Conservation (phyloP, 768 basidiomycete genomes). For the Suillus occidentalis region DNA sequence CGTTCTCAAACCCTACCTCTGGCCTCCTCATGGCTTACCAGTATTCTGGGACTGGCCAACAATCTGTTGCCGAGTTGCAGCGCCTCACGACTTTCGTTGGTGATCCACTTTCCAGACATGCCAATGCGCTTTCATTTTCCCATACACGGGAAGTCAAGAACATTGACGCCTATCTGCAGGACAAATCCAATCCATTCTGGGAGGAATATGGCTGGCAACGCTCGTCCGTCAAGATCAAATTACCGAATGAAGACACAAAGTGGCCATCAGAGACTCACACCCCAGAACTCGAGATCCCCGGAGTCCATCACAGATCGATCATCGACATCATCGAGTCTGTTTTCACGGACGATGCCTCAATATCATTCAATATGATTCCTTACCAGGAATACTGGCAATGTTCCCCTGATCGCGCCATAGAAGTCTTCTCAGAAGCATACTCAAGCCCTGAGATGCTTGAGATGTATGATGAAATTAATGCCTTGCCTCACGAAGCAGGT, state of each 20-base stretch:
- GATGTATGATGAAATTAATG: background rate
- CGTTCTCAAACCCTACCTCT: conserved; percentile 22
- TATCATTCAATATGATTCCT: conserved; percentile 7
- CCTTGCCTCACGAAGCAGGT: conserved; percentile 5
- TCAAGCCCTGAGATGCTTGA: background rate
- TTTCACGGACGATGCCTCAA: background rate
- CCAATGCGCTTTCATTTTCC: conserved; percentile 22
- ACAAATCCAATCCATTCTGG: conserved; percentile 13
- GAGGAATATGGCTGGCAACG: conserved; percentile 22
- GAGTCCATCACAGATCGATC: background rate
- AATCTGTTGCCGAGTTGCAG: conserved; percentile 29
- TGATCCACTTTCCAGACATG: conserved; percentile 20
- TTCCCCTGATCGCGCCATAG: background rate
- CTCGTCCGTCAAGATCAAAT: conserved; percentile 19
- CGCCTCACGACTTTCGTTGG: conserved; percentile 25
- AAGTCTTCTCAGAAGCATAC: conserved; percentile 7
- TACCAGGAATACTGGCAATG: conserved; percentile 4
- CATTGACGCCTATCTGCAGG: conserved; percentile 4
- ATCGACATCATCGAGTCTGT: conserved; percentile 5
- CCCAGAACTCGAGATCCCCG: background rate
- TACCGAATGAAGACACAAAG: background rate
- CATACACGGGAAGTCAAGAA: conserved; percentile 2
- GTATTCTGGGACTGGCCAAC: conserved; percentile 26
- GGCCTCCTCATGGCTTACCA: conserved; percentile 33
- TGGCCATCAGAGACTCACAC: background rate